These are phyloP conservation scores for Wickerhamomyces pijperi DNA, from an alignment of 805 yeast species.

Conservation along the genomic window DNA sequence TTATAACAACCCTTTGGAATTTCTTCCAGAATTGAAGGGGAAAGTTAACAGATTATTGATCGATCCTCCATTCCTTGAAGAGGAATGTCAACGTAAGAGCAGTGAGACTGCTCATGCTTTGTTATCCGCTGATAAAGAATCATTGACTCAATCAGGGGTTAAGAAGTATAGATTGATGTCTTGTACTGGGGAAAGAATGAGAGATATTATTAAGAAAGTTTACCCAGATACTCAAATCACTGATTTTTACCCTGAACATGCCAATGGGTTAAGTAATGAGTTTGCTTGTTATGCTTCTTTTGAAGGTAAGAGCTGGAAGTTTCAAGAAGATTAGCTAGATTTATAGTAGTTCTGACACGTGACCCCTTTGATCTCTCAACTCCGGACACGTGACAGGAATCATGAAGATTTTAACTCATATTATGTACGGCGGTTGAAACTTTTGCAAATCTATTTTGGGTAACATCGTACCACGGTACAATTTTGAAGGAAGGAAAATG, in stretches of 20 bases:
- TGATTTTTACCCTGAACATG: slow-evolving; percentile 66
- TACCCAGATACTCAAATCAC: slow-evolving; percentile 63
- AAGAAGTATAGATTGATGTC: slow-evolving; percentile 43
- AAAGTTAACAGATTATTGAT: slow-evolving; percentile 63
- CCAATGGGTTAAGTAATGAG: slow-evolving; percentile 79
- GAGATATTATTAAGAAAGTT: slow-evolving; percentile 40
- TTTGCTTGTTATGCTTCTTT: slow-evolving; percentile 76
- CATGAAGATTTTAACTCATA: no score
- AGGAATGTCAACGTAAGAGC: slow-evolving; percentile 67
- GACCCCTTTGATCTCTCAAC: no score
- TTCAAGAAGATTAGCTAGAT: neutral
- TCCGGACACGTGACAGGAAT: no score
- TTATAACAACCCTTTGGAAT: slow-evolving; percentile 53
- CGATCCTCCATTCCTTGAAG: slow-evolving; percentile 84
- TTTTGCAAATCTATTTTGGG: no score
- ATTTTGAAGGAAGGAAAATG: no score
- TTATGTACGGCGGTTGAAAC: no score
- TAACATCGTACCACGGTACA: no score
- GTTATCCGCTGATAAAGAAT: slow-evolving; percentile 27
- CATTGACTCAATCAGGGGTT: slow-evolving; percentile 29
- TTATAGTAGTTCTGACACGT: no score
- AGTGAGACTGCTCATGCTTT: slow-evolving; percentile 53
- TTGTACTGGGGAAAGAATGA: slow-evolving; percentile 88
- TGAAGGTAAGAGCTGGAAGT: slow-evolving; percentile 62
- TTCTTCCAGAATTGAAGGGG: slow-evolving; percentile 45